Base-by-base conservation (phyloP, 192 early-diverging fungal species). In the Phlyctochytrium arcticum region DNA sequence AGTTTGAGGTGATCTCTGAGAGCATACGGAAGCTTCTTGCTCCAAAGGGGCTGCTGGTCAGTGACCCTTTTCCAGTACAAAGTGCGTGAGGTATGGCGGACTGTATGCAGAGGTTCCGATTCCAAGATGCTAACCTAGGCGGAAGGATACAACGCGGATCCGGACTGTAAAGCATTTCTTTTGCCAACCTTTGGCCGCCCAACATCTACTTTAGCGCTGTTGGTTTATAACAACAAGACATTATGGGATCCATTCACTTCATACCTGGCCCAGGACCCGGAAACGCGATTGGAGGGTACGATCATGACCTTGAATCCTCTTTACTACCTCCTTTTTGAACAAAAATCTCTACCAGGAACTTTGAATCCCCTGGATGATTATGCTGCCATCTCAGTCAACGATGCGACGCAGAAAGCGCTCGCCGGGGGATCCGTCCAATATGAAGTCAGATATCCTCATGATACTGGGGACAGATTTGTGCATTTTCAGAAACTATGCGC, bases 401-500 rank as follows among this genome's bases (percentile, higher is more conserved):
- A 17, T 27, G 58, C 58, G 8, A 26, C 32, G 7, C n/a, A 60
- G 23, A 19, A 8, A 21, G 12, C 48, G 21, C 34, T 34, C 15
- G 23, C 24, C 6, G 17, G 27, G 17, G 44, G 29, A 5, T n/a
- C n/a, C n/a, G 47, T 50, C 2, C 6, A n/a, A 17, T 53, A 21
- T 23, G 57, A 68, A 15, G 33, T 57, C 21, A 34, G 74, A 33
- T 76, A 47, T 57, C 67, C 74, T 17, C 36, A 60, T 56, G 60
- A 69, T 12, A 55, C n/a, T 1, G 74, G 50, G 2, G 55, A 42
- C 35, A 10, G 37, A n/a, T 76, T 76, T 56, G 70, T 73, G 10
- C 60, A 72, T 42, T 76, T 76, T 30, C 74, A 76, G 54, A 19
- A 60, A 32, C 62, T 76, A 1, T 65, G 48, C 21, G 59, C 68